phyloP scores from a whole-genome alignment of 108 stramenopile genomes.

The Cafeteria roenbergensis region DNA sequence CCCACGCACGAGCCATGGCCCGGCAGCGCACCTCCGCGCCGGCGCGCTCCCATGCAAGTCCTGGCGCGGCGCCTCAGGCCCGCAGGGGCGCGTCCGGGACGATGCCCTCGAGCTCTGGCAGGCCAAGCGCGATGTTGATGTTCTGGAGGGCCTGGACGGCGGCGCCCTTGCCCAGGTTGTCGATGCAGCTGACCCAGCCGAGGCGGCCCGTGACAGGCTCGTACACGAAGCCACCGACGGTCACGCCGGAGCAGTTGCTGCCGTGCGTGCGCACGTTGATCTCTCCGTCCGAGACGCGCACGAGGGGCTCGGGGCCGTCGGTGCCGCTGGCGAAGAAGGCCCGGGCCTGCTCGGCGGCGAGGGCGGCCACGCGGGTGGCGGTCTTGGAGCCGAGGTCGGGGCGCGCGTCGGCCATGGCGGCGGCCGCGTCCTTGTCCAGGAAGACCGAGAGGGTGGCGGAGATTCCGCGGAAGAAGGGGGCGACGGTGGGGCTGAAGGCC shows the following conservation, averaged over 20 bases:
- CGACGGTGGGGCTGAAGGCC: conserved; percentile 35
- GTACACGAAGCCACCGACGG: conserved; percentile 32
- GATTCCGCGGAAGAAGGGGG: conserved; percentile 30
- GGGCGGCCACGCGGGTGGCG: conserved; percentile 33
- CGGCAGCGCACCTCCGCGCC: too few species aligned
- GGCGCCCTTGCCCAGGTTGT: conserved; percentile 41
- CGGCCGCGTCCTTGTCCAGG: conserved; percentile 37
- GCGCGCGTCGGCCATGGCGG: conserved; percentile 17
- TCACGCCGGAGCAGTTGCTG: conserved; percentile 37
- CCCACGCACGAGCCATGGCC: too few species aligned
- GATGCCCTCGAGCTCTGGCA: conserved; percentile 8
- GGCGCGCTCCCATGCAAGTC: too few species aligned
- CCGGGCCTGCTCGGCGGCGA: conserved; percentile 31
- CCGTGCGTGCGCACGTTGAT: conserved; percentile 34
- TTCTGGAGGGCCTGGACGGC: conserved; percentile 9
- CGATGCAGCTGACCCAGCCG: conserved; percentile 31
- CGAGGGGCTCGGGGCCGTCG: conserved; percentile 38
- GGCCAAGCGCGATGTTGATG: conserved; percentile 17
- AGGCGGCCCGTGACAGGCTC: conserved; percentile 40
- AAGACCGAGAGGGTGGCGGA: conserved; percentile 36
- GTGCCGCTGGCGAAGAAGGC: conserved; percentile 39
- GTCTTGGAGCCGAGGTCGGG: conserved; percentile 23
- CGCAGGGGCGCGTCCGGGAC: too few species aligned
- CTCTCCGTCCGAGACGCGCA: conserved; percentile 32
- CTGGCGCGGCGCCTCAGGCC: too few species aligned